Percentiles rank a stretch among this genome's conserved stretches.
These are phyloP conservation scores for Hypoxylon sp. DNA, from an alignment of 2,329 filamentous ascomycete genomes.

Conservation along the genomic window DNA sequence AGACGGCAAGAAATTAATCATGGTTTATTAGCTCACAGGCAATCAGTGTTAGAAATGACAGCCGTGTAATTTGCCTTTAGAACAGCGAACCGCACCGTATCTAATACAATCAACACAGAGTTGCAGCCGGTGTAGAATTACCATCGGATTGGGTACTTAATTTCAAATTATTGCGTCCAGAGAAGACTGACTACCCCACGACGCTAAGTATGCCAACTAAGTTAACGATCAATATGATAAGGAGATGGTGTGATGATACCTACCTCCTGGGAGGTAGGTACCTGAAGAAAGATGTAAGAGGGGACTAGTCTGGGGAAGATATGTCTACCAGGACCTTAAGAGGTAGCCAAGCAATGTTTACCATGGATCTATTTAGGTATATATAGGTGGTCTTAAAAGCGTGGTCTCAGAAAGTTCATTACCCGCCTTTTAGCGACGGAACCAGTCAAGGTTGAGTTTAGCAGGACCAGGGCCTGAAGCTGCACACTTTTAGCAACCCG, in stretches of 20 bases:
- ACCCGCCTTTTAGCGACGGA: constrained; percentile 2
- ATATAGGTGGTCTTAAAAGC: not conserved
- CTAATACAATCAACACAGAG: constrained; percentile 7
- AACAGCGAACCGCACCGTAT: not conserved
- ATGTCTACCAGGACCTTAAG: not conserved
- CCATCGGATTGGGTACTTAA: constrained; percentile 6
- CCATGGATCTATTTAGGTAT: not conserved
- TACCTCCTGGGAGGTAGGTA: not conserved
- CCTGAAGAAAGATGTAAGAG: constrained; percentile 5
- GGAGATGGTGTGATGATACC: constrained; percentile 7
- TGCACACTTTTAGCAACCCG: constrained; percentile 6
- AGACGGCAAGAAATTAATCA: constrained; percentile 6
- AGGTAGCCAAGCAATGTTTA: constrained; percentile 17
- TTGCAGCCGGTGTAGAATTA: constrained; percentile 9
- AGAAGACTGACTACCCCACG: constrained; percentile 25
- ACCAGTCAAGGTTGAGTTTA: constrained; percentile 33
- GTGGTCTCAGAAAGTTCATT: not conserved
- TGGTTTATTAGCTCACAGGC: constrained; percentile 1
- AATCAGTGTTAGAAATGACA: not conserved
- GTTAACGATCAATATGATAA: constrained; percentile 27
- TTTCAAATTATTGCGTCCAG: constrained; percentile 1
- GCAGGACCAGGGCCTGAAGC: constrained; percentile 3
- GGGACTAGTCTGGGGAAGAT: constrained; percentile 7
- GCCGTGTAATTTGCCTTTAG: constrained; percentile 3
- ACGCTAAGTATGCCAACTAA: constrained; percentile 11